phyloP scores from a whole-genome alignment of 768 basidiomycete genomes.

The Rhodocollybia butyracea region DNA sequence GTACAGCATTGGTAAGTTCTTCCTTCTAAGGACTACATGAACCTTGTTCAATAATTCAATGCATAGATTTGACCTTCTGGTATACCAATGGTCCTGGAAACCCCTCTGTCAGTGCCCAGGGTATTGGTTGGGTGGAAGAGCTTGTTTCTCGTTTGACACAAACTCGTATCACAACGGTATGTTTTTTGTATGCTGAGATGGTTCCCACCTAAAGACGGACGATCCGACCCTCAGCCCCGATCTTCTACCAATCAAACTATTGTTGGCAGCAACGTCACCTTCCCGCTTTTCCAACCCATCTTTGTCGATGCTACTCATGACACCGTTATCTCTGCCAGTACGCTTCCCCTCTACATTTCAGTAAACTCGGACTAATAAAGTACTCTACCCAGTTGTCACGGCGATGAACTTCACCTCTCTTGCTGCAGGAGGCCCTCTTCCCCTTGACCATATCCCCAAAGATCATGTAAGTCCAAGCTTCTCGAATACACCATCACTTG shows the following conservation, averaged over 20 bases:
- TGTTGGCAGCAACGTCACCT: constrained; percentile 46
- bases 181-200: too few species aligned
- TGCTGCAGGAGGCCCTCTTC: constrained; percentile 58
- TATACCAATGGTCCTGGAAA: constrained; percentile 69
- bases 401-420: constrained; percentile 72
- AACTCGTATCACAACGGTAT: constrained; percentile 49
- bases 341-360: constrained; percentile 13
- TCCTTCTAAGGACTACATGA: too few species aligned
- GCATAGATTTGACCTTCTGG: constrained; percentile 56
- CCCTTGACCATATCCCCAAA: constrained; percentile 53
- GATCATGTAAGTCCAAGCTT: constrained; percentile 46
- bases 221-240: too few species aligned
- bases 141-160: constrained; percentile 67
- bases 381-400: constrained; percentile 46
- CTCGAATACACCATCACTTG: constrained; percentile 47
- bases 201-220: too few species aligned
- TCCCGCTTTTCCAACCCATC: constrained; percentile 55
- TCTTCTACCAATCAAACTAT: constrained; percentile 69
- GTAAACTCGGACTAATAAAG: constrained; percentile 1
- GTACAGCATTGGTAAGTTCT: constrained; percentile 45
- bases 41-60: too few species aligned
- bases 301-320: constrained; percentile 79
- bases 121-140: constrained; percentile 69
- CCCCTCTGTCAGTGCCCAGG: constrained; percentile 57
- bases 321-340: constrained; percentile 63